Base-by-base conservation (phyloP, 352 stramenopile genomes). In the Aphanomyces cochlioides region DNA sequence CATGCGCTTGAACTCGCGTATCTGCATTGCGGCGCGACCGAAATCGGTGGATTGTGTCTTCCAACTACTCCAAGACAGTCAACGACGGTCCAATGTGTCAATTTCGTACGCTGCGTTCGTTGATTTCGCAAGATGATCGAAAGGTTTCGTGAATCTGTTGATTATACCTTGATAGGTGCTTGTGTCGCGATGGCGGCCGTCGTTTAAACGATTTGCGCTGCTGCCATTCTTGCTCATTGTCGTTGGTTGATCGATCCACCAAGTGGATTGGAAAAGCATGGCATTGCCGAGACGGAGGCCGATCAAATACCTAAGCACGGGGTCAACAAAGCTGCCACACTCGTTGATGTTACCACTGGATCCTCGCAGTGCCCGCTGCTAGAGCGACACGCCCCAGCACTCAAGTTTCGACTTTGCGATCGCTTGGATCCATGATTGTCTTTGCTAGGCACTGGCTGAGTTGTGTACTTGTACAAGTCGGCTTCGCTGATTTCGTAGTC, bases 251-350 rank as follows among this genome's bases (percentile, higher is more conserved):
- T 12, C 61, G 63, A 39, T 91, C 86, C 3, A 92, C 81, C 12
- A 94, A 73, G 65, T 94, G 78, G 0, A 82, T 94, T 0, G 86
- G 86, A 50, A 94, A 94, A 0, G 86, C 86, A 48, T 92, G 84
- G 0, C 82, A 68, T 58, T 94, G 86, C 4, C 86, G 81, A 0
- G 86, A 92, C 2, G 86, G 86, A 3, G 86, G 86, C 0, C 84
- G 84, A 68, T 89, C 76, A 2, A 63, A 70, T 15, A 28, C 38
- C 59, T 67, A 67, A 19, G 28, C 7, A 3, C 13, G 28, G 28
- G 2, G 28, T 28, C 19, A 61, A 40, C 8, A 58, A 21, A 2
- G 47, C 7, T 17, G 39, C 3, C 56, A 17, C 4, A 7, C 13
- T 1, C 13, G 56, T 21, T 17, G 13, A 61, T 38, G 1, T 1